Conservation (phyloP, 495 filamentous ascomycete species). For the Clohesyomyces aquaticus region DNA sequence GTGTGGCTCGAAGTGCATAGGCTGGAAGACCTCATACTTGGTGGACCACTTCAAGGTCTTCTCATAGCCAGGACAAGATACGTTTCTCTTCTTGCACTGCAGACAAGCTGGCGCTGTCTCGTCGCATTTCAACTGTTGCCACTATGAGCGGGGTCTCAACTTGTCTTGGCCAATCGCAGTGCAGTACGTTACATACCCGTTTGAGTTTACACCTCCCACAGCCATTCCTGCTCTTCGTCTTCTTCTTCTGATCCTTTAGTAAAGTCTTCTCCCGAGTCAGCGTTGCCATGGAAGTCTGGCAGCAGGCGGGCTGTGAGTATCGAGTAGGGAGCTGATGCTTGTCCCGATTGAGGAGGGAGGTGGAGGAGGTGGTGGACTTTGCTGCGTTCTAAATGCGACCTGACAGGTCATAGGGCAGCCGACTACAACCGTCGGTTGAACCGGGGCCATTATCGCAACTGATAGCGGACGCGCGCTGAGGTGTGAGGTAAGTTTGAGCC, state of each 20-base stretch:
- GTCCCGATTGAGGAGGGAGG: conserved; percentile 7
- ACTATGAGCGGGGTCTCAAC: conserved; percentile 23
- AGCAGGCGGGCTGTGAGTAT: conserved; percentile 1
- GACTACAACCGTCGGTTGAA: conserved; percentile 21
- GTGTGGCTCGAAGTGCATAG: conserved; percentile 19
- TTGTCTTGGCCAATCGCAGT: conserved; percentile 9
- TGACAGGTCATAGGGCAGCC: conserved; percentile 14
- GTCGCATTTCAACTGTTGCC: conserved; percentile 59
- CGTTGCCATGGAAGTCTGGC: conserved; percentile 17
- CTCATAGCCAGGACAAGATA: conserved; percentile 59
- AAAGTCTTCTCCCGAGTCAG: conserved; percentile 12
- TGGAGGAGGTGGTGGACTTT: conserved; percentile 11
- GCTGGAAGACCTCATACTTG: conserved; percentile 51
- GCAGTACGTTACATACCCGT: conserved; percentile 19
- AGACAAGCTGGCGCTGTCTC: conserved; percentile 58
- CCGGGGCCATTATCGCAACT: conserved; percentile 15
- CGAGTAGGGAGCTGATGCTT: conserved; percentile 6
- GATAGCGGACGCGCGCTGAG: conserved; percentile 8
- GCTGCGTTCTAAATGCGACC: conserved; percentile 5
- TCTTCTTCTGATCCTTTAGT: conserved; percentile 19
- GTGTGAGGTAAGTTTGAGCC: neutral
- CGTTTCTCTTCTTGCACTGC: conserved; percentile 56
- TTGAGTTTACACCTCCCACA: conserved; percentile 37
- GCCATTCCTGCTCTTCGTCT: conserved; percentile 38
- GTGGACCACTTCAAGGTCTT: conserved; percentile 60